Evolutionary conservation across 768 basidiomycete genomes (phyloP).

Genomic region (Mrakia blollopis): DNA sequence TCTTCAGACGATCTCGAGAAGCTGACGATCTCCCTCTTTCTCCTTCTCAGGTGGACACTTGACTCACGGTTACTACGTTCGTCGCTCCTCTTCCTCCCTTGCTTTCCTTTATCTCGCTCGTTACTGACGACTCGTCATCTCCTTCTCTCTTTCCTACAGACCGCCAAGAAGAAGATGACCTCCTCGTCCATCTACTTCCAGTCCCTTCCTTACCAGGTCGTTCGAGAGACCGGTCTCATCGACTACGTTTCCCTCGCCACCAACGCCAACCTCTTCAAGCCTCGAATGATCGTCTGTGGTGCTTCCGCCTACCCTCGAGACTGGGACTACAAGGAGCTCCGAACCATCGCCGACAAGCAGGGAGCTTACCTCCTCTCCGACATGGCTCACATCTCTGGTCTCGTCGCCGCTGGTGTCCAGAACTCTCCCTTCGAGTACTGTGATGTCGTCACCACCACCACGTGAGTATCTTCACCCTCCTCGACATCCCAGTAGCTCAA

Average conservation of each 20-base stretch:
- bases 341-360: conserved; percentile 74
- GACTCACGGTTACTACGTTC: conserved; percentile 92
- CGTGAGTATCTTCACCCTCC: conserved; percentile 51
- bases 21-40: background rate
- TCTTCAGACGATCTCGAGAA: background rate
- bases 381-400: conserved; percentile 94
- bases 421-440: conserved; percentile 91
- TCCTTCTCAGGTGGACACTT: conserved; percentile 42
- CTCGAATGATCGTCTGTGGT: conserved; percentile 90
- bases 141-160: conserved; percentile 50
- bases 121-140: background rate
- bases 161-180: conserved; percentile 99
- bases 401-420: conserved; percentile 86
- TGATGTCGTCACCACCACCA: conserved; percentile 96
- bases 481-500: too few relatives aligned
- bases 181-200: conserved; percentile 99
- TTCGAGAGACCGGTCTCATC: conserved; percentile 77
- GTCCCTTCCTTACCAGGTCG: conserved; percentile 80
- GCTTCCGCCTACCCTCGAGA: conserved; percentile 98
- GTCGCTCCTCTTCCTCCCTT: conserved; percentile 39
- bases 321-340: conserved; percentile 87
- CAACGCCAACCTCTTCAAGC: conserved; percentile 93
- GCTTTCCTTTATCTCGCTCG: background rate
- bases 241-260: conserved; percentile 75
- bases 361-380: conserved; percentile 74